Conservation (phyloP, 108 stramenopile species). For the Licmophora abbreviata region DNA sequence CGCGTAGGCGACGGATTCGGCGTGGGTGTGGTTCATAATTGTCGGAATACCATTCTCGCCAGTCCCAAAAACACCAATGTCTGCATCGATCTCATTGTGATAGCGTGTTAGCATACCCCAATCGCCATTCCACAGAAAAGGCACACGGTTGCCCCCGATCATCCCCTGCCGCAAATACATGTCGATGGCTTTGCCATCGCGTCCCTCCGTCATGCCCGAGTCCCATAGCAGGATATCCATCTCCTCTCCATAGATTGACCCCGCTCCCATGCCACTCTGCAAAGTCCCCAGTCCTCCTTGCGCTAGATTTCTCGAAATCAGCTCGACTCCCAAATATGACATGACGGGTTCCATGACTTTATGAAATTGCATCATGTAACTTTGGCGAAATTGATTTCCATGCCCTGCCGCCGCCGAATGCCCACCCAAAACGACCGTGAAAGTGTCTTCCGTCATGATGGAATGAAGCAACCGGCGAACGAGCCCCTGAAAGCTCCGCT, state of each 20-base stretch:
- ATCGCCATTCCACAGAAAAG: slow-evolving; percentile 29
- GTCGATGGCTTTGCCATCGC: slow-evolving; percentile 17
- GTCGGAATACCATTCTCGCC: slow-evolving; percentile 36
- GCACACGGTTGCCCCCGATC: slow-evolving; percentile 37
- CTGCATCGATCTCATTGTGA: slow-evolving; percentile 34
- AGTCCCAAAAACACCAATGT: slow-evolving; percentile 19
- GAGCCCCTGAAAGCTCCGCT: slow-evolving; percentile 43
- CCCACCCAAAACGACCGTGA: slow-evolving; percentile 56
- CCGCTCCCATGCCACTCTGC: slow-evolving; percentile 37
- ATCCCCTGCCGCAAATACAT: slow-evolving; percentile 56
- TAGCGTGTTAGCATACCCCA: slow-evolving; percentile 13
- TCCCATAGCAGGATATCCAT: slow-evolving; percentile 66
- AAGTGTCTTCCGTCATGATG: slow-evolving; percentile 68
- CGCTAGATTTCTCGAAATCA: slow-evolving; percentile 51
- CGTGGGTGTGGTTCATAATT: slow-evolving; percentile 19
- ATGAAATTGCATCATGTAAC: slow-evolving; percentile 54
- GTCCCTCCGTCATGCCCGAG: slow-evolving; percentile 34
- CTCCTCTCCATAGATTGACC: slow-evolving; percentile 48
- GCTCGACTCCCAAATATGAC: slow-evolving; percentile 45
- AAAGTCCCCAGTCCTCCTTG: slow-evolving; percentile 37
- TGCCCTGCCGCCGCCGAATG: slow-evolving; percentile 58
- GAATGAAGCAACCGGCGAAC: slow-evolving; percentile 64
- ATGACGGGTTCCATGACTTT: slow-evolving; percentile 52
- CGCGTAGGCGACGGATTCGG: slow-evolving; percentile 38
- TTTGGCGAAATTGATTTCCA: slow-evolving; percentile 73